Evolutionary conservation across 1,284 basidiomycete species (phyloP), one percentile per base, ranked within the genome.

Genomic region (Puccinia horiana): DNA sequence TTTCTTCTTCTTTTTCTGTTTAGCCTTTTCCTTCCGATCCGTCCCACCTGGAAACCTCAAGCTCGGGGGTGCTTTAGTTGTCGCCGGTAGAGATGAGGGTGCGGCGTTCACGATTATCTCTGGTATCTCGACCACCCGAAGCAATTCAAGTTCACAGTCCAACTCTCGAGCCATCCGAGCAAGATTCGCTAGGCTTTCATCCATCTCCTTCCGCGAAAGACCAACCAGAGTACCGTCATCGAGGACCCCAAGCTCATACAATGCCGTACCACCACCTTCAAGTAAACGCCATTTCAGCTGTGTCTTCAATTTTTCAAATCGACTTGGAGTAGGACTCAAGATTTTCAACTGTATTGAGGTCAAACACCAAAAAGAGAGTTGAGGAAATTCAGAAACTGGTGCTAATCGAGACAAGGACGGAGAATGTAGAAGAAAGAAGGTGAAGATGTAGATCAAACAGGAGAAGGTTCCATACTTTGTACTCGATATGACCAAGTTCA

Each of bases 261-360:
- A 81, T 49, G 85, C 86, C 1, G 84, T 69, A 20, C 86, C 86
- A 5, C 83, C 85, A 3, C 86, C 86, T 83, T 87, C 85, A 29
- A 84, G 84, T 14, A 87, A 84, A n/a, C 86, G 84, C 86, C 86
- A 87, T 49, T 86, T 86, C 69, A 87, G 84, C 83, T 87, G 86
- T 0, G 86, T 87, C 69, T 85, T 85, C 56, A 87, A 84, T 26
- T 85, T 84, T 73, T 86, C 84, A 76, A 86, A 86, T 32, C 86
- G 85, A 56, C 84, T 83, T 8, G 83, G 83, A 49, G 84, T 84
- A n/a, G 85, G 83, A 3, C 85, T 86, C 1, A 86, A 82, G 75
- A 87, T 85, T 81, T 86, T 86, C 16, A 79, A 79, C 76, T 79
- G 20, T 20, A 18, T 12, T 40, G 20, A 44, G 47, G 58, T 2